phyloP scores from a whole-genome alignment of 164 flowering plant genomes.

The Macadamia integrifolia region DNA sequence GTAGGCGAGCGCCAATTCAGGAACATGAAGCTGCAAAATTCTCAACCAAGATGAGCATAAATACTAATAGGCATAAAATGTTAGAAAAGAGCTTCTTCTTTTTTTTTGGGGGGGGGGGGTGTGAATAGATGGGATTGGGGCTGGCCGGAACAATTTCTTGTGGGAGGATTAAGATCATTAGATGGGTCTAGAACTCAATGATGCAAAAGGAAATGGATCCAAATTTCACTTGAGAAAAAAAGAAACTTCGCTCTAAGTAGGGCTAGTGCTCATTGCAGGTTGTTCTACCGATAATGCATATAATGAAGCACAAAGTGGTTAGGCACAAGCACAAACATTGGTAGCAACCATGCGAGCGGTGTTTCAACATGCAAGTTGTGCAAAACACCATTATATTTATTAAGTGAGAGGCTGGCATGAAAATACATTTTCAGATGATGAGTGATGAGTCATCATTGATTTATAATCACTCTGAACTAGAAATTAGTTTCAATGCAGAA shows the following conservation, averaged over 20 bases:
- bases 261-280: background rate
- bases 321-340: background rate
- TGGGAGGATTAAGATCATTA: too few relatives aligned
- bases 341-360: background rate
- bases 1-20: conserved; percentile 85
- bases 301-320: background rate
- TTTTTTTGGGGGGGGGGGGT: too few relatives aligned
- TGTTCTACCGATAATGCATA: background rate
- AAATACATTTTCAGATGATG: background rate
- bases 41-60: conserved; percentile 7
- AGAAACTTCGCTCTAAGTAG: background rate
- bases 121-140: too few relatives aligned
- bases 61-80: background rate
- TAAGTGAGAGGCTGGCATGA: background rate
- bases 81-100: too few relatives aligned
- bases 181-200: too few relatives aligned
- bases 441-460: too few relatives aligned
- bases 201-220: too few relatives aligned
- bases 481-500: background rate
- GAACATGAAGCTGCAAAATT: conserved; percentile 73
- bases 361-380: background rate
- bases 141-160: too few relatives aligned
- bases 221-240: too few relatives aligned
- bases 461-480: too few relatives aligned
- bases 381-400: background rate